These are phyloP conservation scores for Aspergillus sp. DNA, from an alignment of 2,329 filamentous ascomycete genomes.

Conservation along the genomic window DNA sequence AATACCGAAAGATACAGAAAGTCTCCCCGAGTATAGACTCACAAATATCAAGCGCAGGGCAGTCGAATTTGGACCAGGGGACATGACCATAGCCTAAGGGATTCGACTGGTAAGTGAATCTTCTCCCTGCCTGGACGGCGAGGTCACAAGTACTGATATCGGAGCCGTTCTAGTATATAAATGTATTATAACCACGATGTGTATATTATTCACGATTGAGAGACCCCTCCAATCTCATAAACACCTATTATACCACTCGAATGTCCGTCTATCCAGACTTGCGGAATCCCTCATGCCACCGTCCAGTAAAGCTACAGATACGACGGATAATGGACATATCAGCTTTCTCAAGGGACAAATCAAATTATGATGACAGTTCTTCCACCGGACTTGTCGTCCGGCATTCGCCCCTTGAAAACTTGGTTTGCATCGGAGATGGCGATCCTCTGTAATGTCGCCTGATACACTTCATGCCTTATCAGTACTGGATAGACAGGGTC, in stretches of 20 bases:
- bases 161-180: neutral
- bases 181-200: conserved; percentile 26
- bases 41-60: conserved; percentile 24
- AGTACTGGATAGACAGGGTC: no score
- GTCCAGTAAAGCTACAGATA: neutral
- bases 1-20: conserved; percentile 87
- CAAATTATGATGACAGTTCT: neutral
- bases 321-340: neutral
- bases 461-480: no score
- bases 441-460: no score
- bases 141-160: neutral
- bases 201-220: conserved; percentile 22
- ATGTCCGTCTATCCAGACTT: neutral
- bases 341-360: neutral
- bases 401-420: neutral
- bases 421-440: neutral
- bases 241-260: neutral
- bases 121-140: neutral
- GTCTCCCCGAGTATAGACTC: conserved; percentile 61
- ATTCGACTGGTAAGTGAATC: conserved; percentile 14
- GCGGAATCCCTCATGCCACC: neutral
- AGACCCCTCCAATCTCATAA: conserved; percentile 6
- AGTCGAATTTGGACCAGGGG: conserved; percentile 25
- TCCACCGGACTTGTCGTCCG: neutral
- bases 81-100: conserved; percentile 25